Base-by-base conservation (phyloP, 83 land plant species). In the Thuja plicata region DNA sequence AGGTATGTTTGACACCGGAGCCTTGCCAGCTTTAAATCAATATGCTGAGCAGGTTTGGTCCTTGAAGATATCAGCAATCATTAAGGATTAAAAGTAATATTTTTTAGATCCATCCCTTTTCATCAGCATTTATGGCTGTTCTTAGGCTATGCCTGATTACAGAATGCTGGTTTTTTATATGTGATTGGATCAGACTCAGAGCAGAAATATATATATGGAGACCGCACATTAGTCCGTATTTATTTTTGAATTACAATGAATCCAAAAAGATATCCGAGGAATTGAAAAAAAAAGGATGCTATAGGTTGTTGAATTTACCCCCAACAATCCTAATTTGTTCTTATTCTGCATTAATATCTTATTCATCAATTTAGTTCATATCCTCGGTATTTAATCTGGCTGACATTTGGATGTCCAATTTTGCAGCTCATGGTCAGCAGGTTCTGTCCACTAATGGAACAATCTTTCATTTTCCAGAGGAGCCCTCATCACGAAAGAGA, bases 401-500 rank as follows among this genome's bases (percentile, higher is more conserved):
- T 38, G 66, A 60, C 43, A 60, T 35, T n/a, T 34, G 8, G 32
- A 37, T 86, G 41, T 57, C 54, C n/a, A 12, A 35, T 76, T 76
- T 76, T 76, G 79, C 79, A 76, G 79, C 57, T 70, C 87, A 86
- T 54, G 71, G 70, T 7, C 87, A 52, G 70, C 70, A 82, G 85
- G 40, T 10, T 76, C 38, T 32, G 16, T 76, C 79, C 17, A 32
- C 79, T 34, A 82, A 82, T 82, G 85, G 85, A 43, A 54, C 87
- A 54, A 52, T 54, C n/a, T 86, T 86, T 38, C 87, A 86, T 86
- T 55, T 86, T 27, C 70, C 62, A 15, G 87, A 86, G 12, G 87
- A 86, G n/a, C 52, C 46, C 48, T 46, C 52, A n/a, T 83, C 85
- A 80, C 85, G 85, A 46, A 83, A 83, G 85, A 83, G 85, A 43